A percentile compares a stretch with the other conserved stretches of the same genome.
phyloP scores from a whole-genome alignment of 306 rosid genomes.

The Sindora glabra region DNA sequence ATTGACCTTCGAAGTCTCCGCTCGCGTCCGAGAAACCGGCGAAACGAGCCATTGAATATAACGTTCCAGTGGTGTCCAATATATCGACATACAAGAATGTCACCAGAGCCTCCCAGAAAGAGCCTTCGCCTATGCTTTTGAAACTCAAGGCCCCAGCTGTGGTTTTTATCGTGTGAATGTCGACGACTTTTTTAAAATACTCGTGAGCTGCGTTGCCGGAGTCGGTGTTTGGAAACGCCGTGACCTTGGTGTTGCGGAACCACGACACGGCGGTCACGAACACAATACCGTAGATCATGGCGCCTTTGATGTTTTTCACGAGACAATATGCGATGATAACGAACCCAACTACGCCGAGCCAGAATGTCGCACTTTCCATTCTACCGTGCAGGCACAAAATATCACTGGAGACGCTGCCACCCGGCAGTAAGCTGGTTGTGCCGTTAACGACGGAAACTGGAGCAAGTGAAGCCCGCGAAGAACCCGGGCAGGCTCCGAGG shows the following conservation, averaged over 20 bases:
- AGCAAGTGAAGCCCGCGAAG: slow-evolving; percentile 49
- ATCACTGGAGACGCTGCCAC: slow-evolving; percentile 55
- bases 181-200: slow-evolving; percentile 81
- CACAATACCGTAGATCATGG: slow-evolving; percentile 87
- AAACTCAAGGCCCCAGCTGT: slow-evolving; percentile 94
- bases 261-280: slow-evolving; percentile 84
- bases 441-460: slow-evolving; percentile 69
- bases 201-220: slow-evolving; percentile 49
- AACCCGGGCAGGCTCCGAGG: slow-evolving; percentile 65
- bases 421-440: slow-evolving; percentile 39
- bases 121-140: slow-evolving; percentile 40
- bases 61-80: slow-evolving; percentile 78
- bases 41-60: slow-evolving; percentile 87
- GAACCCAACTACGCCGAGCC: slow-evolving; percentile 88
- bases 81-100: slow-evolving; percentile 87
- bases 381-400: slow-evolving; percentile 45
- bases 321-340: slow-evolving; percentile 68
- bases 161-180: slow-evolving; percentile 54
- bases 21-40: slow-evolving; percentile 70
- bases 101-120: slow-evolving; percentile 82
- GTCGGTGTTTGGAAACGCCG: slow-evolving; percentile 59
- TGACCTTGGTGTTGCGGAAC: slow-evolving; percentile 71
- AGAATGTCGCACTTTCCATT: slow-evolving; percentile 94
- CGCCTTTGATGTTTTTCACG: slow-evolving; percentile 73
- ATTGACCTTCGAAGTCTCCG: slow-evolving; percentile 85